A percentile compares a stretch with the other conserved stretches of the same genome.
Evolutionary conservation across 2,329 filamentous ascomycete species (phyloP).

Genomic region (Alternaria sp.): DNA sequence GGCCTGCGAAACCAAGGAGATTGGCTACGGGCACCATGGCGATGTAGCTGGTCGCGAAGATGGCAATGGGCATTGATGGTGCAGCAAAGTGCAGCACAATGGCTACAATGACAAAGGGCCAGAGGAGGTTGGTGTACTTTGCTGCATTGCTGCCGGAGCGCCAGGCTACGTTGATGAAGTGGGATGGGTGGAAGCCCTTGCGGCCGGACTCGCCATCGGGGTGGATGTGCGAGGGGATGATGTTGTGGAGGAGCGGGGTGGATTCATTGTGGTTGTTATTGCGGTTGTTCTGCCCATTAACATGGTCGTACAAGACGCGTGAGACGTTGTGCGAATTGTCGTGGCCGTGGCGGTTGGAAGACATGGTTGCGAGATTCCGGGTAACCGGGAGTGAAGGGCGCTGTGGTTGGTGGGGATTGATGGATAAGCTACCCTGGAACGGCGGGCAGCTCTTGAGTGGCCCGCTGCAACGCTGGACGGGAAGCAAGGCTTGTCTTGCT

Average conservation of each 20-base stretch:
- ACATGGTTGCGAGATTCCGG: conserved; percentile 5
- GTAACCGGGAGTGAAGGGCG: background rate
- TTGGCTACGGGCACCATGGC: conserved; percentile 82
- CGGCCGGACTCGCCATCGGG: conserved; percentile 73
- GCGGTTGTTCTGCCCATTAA: conserved; percentile 19
- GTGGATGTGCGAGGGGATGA: conserved; percentile 49
- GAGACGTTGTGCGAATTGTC: conserved; percentile 21
- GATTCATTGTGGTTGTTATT: conserved; percentile 31
- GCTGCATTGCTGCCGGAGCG: conserved; percentile 70
- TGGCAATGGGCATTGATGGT: conserved; percentile 64
- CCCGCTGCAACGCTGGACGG: background rate
- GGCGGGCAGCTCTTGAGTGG: background rate
- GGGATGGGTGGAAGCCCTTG: conserved; percentile 66
- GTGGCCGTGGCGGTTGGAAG: conserved; percentile 15
- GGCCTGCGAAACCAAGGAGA: conserved; percentile 75
- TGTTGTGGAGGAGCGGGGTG: conserved; percentile 41
- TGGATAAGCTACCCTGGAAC: background rate
- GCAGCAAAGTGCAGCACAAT: conserved; percentile 67
- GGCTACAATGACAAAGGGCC: conserved; percentile 76
- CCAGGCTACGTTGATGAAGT: conserved; percentile 71
- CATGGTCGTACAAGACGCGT: conserved; percentile 19
- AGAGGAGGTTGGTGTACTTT: conserved; percentile 73
- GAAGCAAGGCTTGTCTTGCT: background rate
- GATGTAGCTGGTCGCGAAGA: conserved; percentile 75
- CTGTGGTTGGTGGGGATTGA: conserved; percentile 3